Base-by-base conservation (phyloP, 2,329 filamentous ascomycete species). In the Hawksworthiomyces lignivorus region DNA sequence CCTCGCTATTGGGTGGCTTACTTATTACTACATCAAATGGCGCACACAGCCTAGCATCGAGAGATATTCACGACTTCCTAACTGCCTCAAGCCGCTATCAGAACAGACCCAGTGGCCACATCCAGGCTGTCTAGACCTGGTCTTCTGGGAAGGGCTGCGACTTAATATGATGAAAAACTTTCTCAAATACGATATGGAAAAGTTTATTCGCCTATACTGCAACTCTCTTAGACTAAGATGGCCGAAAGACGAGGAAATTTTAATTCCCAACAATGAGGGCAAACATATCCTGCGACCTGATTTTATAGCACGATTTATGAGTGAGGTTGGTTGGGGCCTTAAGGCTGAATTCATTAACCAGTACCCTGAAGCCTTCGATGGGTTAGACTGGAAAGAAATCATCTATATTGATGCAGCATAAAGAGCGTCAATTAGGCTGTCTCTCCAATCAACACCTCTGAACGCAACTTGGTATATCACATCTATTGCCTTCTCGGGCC, bases 1-100 rank as follows among this genome's bases (percentile, higher is more conserved):
- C 5, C 19, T 44, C 5, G 32, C 36, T 18, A 22, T 40, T 5
- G 42, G 32, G 17, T 27, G 33, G n/a, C n/a, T 40, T 4, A 17
- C 20, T 11, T 40, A 44, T 28, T 18, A 31, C 27, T 44, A 29
- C 27, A 36, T 40, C 20, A 44, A 40, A n/a, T 44, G 42, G 42
- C 42, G 42, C 17, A 44, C 37, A 5, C 22, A 37, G 17, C 42
- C 42, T 10, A 36, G 22, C 7, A 21, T 31, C 2, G 37, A 32
- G 20, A 20, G 42, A 2, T 44, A 36, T 9, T 12, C 33, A 4
- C 22, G 28, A 14, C 32, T 44, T 14, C 42, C 37, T 5, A 12
- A 11, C 10, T 44, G 18, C 17, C 28, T 44, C n/a, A 26, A 32
- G 21, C 42, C 37, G 4, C 18, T 36, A 14, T 19, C 7, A 11